These are phyloP conservation scores for Alliaria petiolata DNA, from an alignment of 345 rosid species.

Conservation along the genomic window DNA sequence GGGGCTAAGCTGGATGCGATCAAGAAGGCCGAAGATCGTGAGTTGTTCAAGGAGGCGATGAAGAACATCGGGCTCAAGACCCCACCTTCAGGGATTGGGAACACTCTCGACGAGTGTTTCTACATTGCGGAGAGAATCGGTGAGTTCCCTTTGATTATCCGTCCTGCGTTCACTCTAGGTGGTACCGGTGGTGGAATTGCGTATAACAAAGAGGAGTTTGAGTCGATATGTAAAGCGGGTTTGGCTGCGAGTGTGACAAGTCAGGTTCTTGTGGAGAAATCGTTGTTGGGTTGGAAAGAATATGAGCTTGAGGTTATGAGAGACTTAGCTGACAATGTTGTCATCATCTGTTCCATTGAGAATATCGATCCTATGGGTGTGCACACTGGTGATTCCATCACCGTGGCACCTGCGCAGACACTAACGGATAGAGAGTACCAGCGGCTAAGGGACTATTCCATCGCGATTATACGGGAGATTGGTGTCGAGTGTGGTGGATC, in stretches of 20 bases:
- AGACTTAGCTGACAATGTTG: conserved; percentile 96
- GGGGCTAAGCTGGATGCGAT: conserved; percentile 95
- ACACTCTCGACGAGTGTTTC: conserved; percentile 77
- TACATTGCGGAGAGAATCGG: conserved; percentile 71
- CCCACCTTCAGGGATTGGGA: conserved; percentile 91
- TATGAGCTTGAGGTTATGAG: conserved; percentile 98
- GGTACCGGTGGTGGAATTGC: conserved; percentile 99
- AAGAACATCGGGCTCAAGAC: conserved; percentile 77
- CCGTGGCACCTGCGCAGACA: conserved; percentile 98
- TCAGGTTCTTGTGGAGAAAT: conserved; percentile 95
- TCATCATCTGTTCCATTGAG: conserved; percentile 93
- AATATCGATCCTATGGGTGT: conserved; percentile 98
- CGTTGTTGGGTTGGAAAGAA: conserved; percentile 94
- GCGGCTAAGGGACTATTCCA: conserved; percentile 84
- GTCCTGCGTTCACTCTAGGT: conserved; percentile 91
- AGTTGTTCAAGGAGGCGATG: conserved; percentile 89
- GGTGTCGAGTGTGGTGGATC: conserved; percentile 99
- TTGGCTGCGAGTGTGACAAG: conserved; percentile 82
- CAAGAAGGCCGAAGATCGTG: conserved; percentile 91
- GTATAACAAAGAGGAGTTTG: conserved; percentile 89
- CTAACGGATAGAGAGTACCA: conserved; percentile 94
- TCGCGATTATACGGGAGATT: conserved; percentile 90
- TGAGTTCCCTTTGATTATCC: conserved; percentile 91
- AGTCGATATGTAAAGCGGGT: conserved; percentile 76
- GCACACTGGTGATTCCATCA: conserved; percentile 96